Evolutionary conservation across 2,329 filamentous ascomycete species (phyloP), one percentile per base, ranked within the genome.

Genomic region (Arthrobotrys sinensis): DNA sequence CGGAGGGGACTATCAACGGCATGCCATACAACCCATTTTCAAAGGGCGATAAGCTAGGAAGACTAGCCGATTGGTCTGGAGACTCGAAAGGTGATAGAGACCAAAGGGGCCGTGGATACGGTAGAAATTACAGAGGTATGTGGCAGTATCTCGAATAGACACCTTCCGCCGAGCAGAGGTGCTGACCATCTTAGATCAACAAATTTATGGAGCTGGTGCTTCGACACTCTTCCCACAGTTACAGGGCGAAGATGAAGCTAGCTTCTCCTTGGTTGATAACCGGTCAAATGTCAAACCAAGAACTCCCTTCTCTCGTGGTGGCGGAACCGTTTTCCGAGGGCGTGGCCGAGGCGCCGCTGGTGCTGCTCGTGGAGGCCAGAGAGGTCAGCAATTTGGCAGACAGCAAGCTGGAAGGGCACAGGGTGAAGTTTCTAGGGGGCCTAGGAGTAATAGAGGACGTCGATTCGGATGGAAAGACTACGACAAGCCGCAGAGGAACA

Each of bases 391-490:
- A 81, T 89, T 90, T 66, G 90, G 90, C 79, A 90, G 89, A 79
- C 88, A 87, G 64, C 85, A 90, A 80, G 89, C 90, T 83, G 91
- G 90, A 67, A 90, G 93, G 83, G 88, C 89, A 82, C 89, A 89
- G 81, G 88, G 88, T 82, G 93, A 94, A 83, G 92, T 96, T 83
- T 90, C 90, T 83, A 88, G 91, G 80, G 88, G 88, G 78, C 91
- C 89, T 66, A 88, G 91, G 68, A 90, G 91, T 82, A 90, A 90
- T 53, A 87, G 92, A 80, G 91, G 93, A 79, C 91, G 96, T 81
- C 91, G 96, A 82, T 97, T 97, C 83, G 96, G 96, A 84, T 98
- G 96, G 95, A 97, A 96, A 86, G 96, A 99, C 85, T 97, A 94
- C 84, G 96, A 99, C 87, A 98, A 98, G 90, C 96, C 96, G 79